Evolutionary conservation across 768 basidiomycete genomes (phyloP), one percentile per base, ranked within the genome.

Genomic region (Auricularia sp.): DNA sequence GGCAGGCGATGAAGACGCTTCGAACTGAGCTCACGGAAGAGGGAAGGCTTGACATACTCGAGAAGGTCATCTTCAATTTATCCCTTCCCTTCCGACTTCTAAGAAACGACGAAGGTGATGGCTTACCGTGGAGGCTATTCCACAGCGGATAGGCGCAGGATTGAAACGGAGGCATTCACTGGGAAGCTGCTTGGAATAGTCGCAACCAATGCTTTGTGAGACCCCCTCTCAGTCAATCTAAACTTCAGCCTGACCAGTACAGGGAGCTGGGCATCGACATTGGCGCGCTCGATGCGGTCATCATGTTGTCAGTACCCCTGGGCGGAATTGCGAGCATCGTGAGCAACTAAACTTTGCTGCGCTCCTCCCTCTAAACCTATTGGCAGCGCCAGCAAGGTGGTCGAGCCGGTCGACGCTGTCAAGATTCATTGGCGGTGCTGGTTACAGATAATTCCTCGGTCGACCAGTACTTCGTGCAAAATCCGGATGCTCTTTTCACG

Each of bases 201-300:
- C 39, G 90, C 92, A 0, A 96, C 93, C 0, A 95, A 93, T 69
- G 93, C 93, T 0, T 80, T 95, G 12, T 54, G 29, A 2, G 53
- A 14, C 6, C n/a, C n/a, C 8, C 53, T 7, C 53, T 10, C 18
- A 8, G 8, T 18, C 53, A 18, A 2, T 11, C 53, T 10, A n/a
- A 18, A 18, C 53, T 11, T 8, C 18, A 8, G 18, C 2, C 29
- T 54, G 11, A n/a, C 18, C 11, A 42, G 39, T 14, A n/a, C 29
- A 54, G 53, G 29, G 93, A 96, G 73, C 83, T 95, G 6, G 92
- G 92, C 14, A 87, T 93, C n/a, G 91, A 94, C 69, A 93, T 94
- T 42, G 92, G 91, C 16, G 83, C 81, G n/a, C 73, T 94, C 62
- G 93, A 95, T 70, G 90, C 88, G 6, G 93, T 95, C 51, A 84